A percentile compares a stretch with the other conserved stretches of the same genome.
These are phyloP conservation scores for Codiaeum variegatum DNA, from an alignment of 441 rosid species.

Conservation along the genomic window DNA sequence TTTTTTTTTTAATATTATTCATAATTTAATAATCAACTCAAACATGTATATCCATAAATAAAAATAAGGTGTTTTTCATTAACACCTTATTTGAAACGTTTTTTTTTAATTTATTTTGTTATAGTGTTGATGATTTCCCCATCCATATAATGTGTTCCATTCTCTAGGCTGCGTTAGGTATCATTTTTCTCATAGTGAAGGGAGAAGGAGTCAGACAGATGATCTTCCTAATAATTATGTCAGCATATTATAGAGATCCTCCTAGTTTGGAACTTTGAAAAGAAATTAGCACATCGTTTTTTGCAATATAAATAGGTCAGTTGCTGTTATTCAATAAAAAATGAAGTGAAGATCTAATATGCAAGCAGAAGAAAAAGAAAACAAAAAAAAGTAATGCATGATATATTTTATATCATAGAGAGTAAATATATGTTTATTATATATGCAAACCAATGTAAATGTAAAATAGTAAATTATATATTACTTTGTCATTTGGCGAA, in stretches of 20 bases:
- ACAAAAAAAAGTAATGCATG: too few relatives aligned
- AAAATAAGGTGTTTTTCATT: too few relatives aligned
- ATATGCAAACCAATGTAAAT: too few relatives aligned
- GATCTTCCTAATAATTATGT: slow-evolving; percentile 29
- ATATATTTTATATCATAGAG: too few relatives aligned
- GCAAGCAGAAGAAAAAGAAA: not conserved
- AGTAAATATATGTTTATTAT: too few relatives aligned
- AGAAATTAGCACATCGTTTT: not conserved
- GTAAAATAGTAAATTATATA: too few relatives aligned
- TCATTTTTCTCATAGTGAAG: slow-evolving; percentile 29
- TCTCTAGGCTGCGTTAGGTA: slow-evolving; percentile 29
- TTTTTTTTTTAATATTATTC: too few relatives aligned
- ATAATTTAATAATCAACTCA: too few relatives aligned
- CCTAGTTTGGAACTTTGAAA: not conserved
- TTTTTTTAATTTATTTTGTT: too few relatives aligned
- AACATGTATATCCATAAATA: too few relatives aligned
- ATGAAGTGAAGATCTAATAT: not conserved
- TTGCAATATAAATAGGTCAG: not conserved
- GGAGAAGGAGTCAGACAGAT: slow-evolving; percentile 32
- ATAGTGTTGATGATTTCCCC: not conserved
- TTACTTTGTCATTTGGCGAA: too few relatives aligned
- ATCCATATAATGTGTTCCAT: not conserved
- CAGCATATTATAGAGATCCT: slow-evolving; percentile 19
- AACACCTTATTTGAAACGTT: too few relatives aligned
- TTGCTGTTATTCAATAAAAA: not conserved